Percentiles rank a stretch among this genome's conserved stretches.
Conservation (phyloP, 2,329 filamentous ascomycete species). For the Monosporascus sp. region DNA sequence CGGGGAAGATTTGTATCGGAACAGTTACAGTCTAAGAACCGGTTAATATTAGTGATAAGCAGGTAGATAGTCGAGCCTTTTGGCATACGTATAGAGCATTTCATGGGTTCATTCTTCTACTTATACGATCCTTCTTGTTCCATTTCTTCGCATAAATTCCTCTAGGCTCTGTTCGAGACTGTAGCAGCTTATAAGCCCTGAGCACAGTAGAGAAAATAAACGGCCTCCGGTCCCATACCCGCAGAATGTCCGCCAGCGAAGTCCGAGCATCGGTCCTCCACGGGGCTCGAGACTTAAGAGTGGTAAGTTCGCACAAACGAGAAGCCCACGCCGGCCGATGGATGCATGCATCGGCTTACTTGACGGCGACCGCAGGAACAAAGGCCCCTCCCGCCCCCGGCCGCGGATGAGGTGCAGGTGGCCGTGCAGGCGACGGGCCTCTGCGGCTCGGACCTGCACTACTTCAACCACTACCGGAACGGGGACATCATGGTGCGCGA, state of each 20-base stretch:
- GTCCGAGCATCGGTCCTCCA: slow-evolving; percentile 51
- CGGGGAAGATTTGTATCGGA: too few species aligned
- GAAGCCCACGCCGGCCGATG: background rate
- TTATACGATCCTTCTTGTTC: too few species aligned
- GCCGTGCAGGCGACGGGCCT: slow-evolving; percentile 57
- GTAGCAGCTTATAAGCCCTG: too few species aligned
- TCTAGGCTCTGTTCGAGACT: background rate
- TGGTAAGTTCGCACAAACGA: slow-evolving; percentile 32
- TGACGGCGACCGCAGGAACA: slow-evolving; percentile 40
- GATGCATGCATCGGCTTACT: background rate
- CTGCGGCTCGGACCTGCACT: slow-evolving; percentile 64
- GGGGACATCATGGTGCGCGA: slow-evolving; percentile 56
- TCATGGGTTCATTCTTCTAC: too few species aligned
- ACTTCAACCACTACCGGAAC: slow-evolving; percentile 62
- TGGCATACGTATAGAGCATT: too few species aligned
- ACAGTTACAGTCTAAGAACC: too few species aligned
- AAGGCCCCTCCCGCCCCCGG: slow-evolving; percentile 48
- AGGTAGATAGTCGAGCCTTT: too few species aligned
- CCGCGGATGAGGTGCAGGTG: slow-evolving; percentile 54
- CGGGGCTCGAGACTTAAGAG: slow-evolving; percentile 43
- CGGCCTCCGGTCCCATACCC: background rate
- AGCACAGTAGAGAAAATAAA: background rate
- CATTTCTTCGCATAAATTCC: background rate
- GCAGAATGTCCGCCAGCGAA: slow-evolving; percentile 15
- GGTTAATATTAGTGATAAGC: too few species aligned